Percentiles rank a stretch among this genome's conserved stretches.
Conservation (phyloP, 805 yeast species). For the Kuraishia capsulata region DNA sequence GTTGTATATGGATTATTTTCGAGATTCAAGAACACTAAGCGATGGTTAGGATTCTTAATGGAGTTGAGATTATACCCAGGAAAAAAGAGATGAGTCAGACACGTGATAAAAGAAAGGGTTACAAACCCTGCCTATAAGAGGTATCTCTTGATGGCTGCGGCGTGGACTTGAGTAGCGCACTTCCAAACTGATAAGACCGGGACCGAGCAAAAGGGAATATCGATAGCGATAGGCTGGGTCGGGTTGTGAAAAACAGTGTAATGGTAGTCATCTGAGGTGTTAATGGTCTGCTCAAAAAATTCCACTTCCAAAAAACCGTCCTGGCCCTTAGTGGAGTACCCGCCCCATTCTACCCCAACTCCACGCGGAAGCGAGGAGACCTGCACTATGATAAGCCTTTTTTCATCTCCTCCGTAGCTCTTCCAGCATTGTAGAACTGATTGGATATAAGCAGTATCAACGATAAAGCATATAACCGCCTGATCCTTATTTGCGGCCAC, state of each 20-base stretch:
- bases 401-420: constrained; percentile 22
- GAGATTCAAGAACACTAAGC: too few species aligned
- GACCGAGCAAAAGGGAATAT: not conserved
- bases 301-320: constrained; percentile 12
- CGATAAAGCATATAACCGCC: constrained; percentile 47
- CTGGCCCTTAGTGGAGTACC: constrained; percentile 37
- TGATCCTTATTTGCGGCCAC: constrained; percentile 36
- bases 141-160: constrained; percentile 31
- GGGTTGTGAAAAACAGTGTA: not conserved
- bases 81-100: not conserved
- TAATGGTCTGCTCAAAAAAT: not conserved
- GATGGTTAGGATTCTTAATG: not conserved
- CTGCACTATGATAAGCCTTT: constrained; percentile 30
- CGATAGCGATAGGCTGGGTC: not conserved
- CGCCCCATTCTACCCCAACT: constrained; percentile 73
- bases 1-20: too few species aligned
- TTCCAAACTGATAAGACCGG: constrained; percentile 2
- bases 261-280: too few species aligned
- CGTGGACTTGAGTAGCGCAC: constrained; percentile 32
- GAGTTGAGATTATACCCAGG: not conserved
- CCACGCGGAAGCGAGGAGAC: constrained; percentile 52
- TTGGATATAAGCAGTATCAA: constrained; percentile 20
- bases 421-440: constrained; percentile 35
- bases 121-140: constrained; percentile 12
- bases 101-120: not conserved